phyloP scores from a whole-genome alignment of 352 stramenopile genomes.

The Sclerospora graminicola region DNA sequence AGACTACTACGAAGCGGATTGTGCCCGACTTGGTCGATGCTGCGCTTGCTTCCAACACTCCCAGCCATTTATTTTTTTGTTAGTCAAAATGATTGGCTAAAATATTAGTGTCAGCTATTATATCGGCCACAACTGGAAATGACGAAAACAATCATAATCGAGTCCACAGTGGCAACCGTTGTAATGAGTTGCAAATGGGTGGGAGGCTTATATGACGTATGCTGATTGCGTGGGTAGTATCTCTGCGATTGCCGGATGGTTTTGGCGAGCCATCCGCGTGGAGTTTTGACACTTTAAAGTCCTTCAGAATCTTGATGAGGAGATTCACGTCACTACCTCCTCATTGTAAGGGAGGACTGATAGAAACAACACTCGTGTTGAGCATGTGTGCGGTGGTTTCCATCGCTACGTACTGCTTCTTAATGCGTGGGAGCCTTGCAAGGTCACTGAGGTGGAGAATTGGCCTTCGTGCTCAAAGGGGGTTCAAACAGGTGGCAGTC shows the following conservation, averaged over 20 bases:
- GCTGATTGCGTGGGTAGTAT: not conserved
- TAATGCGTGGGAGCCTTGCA: slow-evolving; percentile 17
- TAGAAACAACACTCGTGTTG: slow-evolving; percentile 17
- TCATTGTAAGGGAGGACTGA: slow-evolving; percentile 76
- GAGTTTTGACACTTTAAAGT: slow-evolving; percentile 23
- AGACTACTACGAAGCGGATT: slow-evolving; percentile 24
- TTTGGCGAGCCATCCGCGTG: slow-evolving; percentile 56
- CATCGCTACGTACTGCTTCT: slow-evolving; percentile 5
- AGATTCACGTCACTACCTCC: slow-evolving; percentile 63
- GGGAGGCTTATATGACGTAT: slow-evolving; percentile 1
- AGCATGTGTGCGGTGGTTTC: not conserved
- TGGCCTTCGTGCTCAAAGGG: slow-evolving; percentile 58
- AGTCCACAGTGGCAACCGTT: slow-evolving; percentile 14
- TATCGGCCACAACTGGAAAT: slow-evolving; percentile 42
- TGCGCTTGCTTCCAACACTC: slow-evolving; percentile 23
- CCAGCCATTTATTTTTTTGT: slow-evolving; percentile 34
- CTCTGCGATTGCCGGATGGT: slow-evolving; percentile 34
- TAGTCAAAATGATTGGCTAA: slow-evolving; percentile 16
- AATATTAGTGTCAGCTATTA: slow-evolving; percentile 1
- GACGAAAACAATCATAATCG: slow-evolving; percentile 30
- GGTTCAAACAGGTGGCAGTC: slow-evolving; percentile 37
- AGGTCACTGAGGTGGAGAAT: slow-evolving; percentile 53
- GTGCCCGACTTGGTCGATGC: slow-evolving; percentile 9
- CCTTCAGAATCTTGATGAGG: slow-evolving; percentile 76
- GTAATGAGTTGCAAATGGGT: slow-evolving; percentile 1